Evolutionary conservation across 1,284 basidiomycete species (phyloP).

Genomic region (Testicularia cyperi): DNA sequence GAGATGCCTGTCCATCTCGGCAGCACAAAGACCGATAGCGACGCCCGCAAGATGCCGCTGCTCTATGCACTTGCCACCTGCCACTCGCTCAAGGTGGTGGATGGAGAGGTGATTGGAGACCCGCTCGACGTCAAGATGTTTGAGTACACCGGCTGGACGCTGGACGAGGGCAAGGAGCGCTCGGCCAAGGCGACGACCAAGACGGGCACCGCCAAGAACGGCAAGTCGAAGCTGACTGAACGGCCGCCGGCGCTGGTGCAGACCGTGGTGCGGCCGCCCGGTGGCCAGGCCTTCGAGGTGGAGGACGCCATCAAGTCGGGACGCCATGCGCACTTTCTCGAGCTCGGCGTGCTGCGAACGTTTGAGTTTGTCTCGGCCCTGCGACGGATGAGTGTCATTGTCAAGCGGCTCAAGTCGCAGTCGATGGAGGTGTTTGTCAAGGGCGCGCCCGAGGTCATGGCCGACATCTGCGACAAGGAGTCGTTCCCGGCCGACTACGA

Average conservation of each 20-base stretch:
- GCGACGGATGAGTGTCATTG: constrained; percentile 94
- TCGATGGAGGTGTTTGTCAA: constrained; percentile 99
- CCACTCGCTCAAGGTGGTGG: constrained; percentile 89
- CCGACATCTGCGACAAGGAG: constrained; percentile 72
- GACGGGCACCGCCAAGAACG: constrained; percentile 52
- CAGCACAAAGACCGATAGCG: constrained; percentile 61
- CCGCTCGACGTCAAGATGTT: constrained; percentile 88
- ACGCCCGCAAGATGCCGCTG: constrained; percentile 73
- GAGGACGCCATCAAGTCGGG: constrained; percentile 82
- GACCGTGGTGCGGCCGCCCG: constrained; percentile 92
- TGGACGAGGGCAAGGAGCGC: constrained; percentile 74
- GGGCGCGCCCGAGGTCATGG: constrained; percentile 97
- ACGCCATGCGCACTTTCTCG: constrained; percentile 92
- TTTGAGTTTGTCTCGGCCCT: constrained; percentile 95
- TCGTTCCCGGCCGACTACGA: constrained; percentile 83
- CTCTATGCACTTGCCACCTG: constrained; percentile 93
- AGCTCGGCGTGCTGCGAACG: constrained; percentile 86
- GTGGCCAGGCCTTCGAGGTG: constrained; percentile 80
- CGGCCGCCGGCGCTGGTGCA: constrained; percentile 90
- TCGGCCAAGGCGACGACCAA: constrained; percentile 44
- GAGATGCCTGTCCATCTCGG: constrained; percentile 71
- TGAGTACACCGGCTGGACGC: constrained; percentile 89
- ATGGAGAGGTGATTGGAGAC: constrained; percentile 87
- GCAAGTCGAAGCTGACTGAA: constrained; percentile 63
- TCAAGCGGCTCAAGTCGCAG: constrained; percentile 87